Percentiles rank a stretch among this genome's conserved stretches.
These are phyloP conservation scores for Phialophora chinensis DNA, from an alignment of 2,329 filamentous ascomycete genomes.

Conservation along the genomic window DNA sequence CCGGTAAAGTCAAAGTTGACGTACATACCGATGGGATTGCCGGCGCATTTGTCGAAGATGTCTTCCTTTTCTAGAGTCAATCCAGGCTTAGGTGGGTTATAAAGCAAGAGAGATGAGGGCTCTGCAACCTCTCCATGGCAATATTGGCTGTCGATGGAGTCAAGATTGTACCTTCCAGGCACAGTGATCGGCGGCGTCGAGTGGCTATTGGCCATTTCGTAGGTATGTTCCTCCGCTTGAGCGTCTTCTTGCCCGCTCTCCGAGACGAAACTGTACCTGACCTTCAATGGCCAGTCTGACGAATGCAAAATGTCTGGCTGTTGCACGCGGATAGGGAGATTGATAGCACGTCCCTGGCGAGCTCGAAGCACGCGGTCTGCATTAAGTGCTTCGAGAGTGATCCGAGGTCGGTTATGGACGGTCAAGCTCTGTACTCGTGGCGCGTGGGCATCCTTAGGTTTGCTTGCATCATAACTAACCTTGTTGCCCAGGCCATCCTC, in stretches of 20 bases:
- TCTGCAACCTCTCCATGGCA: conserved; percentile 90
- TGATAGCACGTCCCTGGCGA: conserved; percentile 48
- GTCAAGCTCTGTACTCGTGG: conserved; percentile 79
- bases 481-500: conserved; percentile 88
- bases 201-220: conserved; percentile 45
- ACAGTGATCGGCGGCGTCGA: conserved; percentile 73
- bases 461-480: conserved; percentile 66
- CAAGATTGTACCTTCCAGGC: conserved; percentile 85
- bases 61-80: conserved; percentile 76
- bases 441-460: conserved; percentile 49
- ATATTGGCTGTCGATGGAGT: conserved; percentile 76
- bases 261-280: conserved; percentile 83
- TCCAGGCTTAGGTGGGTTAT: conserved; percentile 88
- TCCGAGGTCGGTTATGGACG: conserved; percentile 83
- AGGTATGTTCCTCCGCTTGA: conserved; percentile 63
- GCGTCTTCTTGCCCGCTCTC: conserved; percentile 72
- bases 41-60: conserved; percentile 93
- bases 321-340: conserved; percentile 66
- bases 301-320: conserved; percentile 67
- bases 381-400: conserved; percentile 75
- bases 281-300: conserved; percentile 69
- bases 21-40: conserved; percentile 86
- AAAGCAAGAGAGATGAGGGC: conserved; percentile 87
- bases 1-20: conserved; percentile 90
- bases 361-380: conserved; percentile 56